A percentile compares a stretch with the other conserved stretches of the same genome.
phyloP scores from a whole-genome alignment of 2,329 filamentous ascomycete species.

The Metarhizium robertsii region DNA sequence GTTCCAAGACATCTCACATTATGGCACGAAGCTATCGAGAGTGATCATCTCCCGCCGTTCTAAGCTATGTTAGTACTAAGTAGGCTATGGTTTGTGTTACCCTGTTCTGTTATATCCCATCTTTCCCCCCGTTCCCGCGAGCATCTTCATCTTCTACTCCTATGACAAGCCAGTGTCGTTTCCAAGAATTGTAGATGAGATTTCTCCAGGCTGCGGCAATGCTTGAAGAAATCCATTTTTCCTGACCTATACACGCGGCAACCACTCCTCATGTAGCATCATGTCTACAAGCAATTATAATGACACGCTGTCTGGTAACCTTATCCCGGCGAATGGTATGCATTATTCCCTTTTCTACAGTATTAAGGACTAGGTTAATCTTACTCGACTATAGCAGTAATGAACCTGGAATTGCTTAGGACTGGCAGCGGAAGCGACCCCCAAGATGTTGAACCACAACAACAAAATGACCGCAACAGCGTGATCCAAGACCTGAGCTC shows the following conservation, averaged over 20 bases:
- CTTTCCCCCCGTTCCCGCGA: background rate
- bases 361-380: background rate
- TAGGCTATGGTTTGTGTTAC: background rate
- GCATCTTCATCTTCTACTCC: background rate
- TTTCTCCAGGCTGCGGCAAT: too few relatives aligned
- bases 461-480: conserved; percentile 17
- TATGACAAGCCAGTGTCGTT: background rate
- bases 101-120: background rate
- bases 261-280: background rate
- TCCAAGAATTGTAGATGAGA: background rate
- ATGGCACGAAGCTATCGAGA: too few relatives aligned
- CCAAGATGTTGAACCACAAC: background rate
- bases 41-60: background rate
- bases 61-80: background rate
- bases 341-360: background rate
- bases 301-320: background rate
- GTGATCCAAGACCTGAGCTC: conserved; percentile 24
- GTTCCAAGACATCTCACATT: background rate
- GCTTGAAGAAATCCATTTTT: too few relatives aligned
- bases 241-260: too few relatives aligned
- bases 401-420: background rate
- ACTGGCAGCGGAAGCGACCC: background rate
- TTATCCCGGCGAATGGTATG: background rate
- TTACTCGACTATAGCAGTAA: background rate
- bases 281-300: background rate